phyloP scores from a whole-genome alignment of 371 early-diverging fungal species.

The Zopfochytrium polystomum region DNA sequence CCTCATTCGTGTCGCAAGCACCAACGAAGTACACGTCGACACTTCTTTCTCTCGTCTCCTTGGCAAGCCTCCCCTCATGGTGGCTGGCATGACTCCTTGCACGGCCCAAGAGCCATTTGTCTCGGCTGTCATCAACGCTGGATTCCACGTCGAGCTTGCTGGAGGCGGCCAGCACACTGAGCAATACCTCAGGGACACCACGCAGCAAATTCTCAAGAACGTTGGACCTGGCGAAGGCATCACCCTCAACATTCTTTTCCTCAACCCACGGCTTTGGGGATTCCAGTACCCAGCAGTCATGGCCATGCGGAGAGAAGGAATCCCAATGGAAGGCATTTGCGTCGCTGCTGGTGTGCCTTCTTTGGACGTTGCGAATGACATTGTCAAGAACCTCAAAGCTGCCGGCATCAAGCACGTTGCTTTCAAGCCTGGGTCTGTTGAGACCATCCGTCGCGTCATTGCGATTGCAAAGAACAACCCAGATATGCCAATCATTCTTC shows the following conservation, averaged over 20 bases:
- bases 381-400: slow-evolving; percentile 68
- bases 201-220: slow-evolving; percentile 70
- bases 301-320: slow-evolving; percentile 85
- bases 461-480: slow-evolving; percentile 87
- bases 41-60: slow-evolving; percentile 85
- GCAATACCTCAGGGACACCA: slow-evolving; percentile 72
- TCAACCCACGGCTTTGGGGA: slow-evolving; percentile 93
- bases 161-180: slow-evolving; percentile 95
- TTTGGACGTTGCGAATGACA: slow-evolving; percentile 84
- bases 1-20: slow-evolving; percentile 49
- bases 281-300: slow-evolving; percentile 91
- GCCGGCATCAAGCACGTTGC: slow-evolving; percentile 87
- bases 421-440: slow-evolving; percentile 89
- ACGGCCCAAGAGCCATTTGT: slow-evolving; percentile 76
- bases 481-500: slow-evolving; percentile 85
- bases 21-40: slow-evolving; percentile 80
- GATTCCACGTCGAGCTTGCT: slow-evolving; percentile 91
- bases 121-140: slow-evolving; percentile 87
- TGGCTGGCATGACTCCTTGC: slow-evolving; percentile 88
- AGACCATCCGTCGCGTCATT: slow-evolving; percentile 82
- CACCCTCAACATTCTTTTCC: slow-evolving; percentile 86
- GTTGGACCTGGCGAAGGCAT: slow-evolving; percentile 86
- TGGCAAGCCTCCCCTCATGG: slow-evolving; percentile 88
- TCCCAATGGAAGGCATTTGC: slow-evolving; percentile 86
- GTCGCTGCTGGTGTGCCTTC: slow-evolving; percentile 94